phyloP scores from a whole-genome alignment of 108 stramenopile species.

The Nitzschia sp. region DNA sequence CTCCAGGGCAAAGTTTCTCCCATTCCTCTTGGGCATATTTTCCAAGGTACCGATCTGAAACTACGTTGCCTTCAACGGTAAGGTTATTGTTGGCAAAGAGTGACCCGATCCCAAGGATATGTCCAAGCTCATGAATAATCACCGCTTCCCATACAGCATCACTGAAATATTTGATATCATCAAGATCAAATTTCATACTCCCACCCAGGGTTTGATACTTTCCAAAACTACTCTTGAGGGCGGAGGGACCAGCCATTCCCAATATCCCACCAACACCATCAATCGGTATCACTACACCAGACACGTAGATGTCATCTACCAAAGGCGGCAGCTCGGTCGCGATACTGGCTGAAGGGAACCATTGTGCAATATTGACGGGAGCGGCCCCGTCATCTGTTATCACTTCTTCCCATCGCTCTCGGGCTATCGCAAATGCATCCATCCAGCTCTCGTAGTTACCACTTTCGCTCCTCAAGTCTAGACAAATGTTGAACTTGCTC shows the following conservation, averaged over 20 bases:
- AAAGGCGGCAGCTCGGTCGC: neutral
- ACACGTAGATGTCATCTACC: slow-evolving; percentile 11
- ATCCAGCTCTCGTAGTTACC: slow-evolving; percentile 1
- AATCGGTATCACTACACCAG: neutral
- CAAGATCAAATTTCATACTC: slow-evolving; percentile 22
- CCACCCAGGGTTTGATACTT: neutral
- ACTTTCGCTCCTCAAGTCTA: slow-evolving; percentile 13
- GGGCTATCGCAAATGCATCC: slow-evolving; percentile 22
- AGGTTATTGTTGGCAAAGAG: slow-evolving; percentile 25
- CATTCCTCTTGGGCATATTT: neutral
- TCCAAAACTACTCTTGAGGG: neutral
- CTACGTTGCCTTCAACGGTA: no score
- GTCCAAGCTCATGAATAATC: slow-evolving; percentile 51
- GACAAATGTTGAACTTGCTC: slow-evolving; percentile 26
- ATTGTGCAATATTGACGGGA: neutral
- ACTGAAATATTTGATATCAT: neutral
- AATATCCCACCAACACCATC: neutral
- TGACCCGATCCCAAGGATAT: slow-evolving; percentile 44
- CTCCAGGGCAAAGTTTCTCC: neutral
- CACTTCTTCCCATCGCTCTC: slow-evolving; percentile 19
- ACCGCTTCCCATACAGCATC: neutral
- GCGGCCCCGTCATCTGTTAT: slow-evolving; percentile 14
- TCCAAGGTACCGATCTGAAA: neutral
- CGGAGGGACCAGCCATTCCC: neutral
- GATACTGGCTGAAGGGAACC: neutral